Conservation (phyloP, 305 asterid species). For the Salvia sclarea region DNA sequence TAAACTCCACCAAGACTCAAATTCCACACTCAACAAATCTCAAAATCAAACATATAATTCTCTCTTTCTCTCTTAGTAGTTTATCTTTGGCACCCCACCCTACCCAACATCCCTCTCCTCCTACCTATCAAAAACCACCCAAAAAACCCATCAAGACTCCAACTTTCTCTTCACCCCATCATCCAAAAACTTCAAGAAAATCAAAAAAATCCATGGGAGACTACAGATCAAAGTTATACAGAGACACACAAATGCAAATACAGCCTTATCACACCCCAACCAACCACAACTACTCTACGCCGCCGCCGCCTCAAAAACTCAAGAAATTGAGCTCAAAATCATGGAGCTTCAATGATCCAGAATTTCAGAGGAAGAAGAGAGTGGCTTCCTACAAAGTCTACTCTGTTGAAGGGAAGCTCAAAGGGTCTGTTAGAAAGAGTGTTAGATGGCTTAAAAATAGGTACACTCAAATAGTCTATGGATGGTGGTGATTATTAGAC, state of each 20-base stretch:
- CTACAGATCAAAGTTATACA: constrained; percentile 67
- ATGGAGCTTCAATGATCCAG: constrained; percentile 73
- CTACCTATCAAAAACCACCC: constrained; percentile 27
- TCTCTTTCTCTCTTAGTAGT: constrained; percentile 2
- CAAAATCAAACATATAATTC: constrained; percentile 1
- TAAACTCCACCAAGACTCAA: constrained; percentile 18
- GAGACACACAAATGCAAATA: constrained; percentile 46
- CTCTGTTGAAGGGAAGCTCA: constrained; percentile 77
- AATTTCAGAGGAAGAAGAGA: constrained; percentile 82
- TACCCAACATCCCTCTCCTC: constrained; percentile 27
- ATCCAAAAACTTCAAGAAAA: constrained; percentile 8
- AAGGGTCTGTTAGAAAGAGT: constrained; percentile 72
- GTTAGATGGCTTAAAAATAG: constrained; percentile 71
- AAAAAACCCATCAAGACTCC: constrained; percentile 10
- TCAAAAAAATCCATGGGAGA: constrained; percentile 58
- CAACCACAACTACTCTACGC: constrained; percentile 30
- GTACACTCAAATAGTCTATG: constrained; percentile 52
- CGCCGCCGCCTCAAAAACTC: constrained; percentile 46
- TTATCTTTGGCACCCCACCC: constrained; percentile 33
- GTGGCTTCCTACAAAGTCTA: constrained; percentile 86
- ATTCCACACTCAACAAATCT: constrained; percentile 18
- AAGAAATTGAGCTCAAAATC: constrained; percentile 55
- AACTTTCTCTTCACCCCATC: constrained; percentile 21
- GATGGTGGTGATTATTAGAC: constrained; percentile 45
- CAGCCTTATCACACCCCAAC: constrained; percentile 49